Evolutionary conservation across 441 rosid genomes (phyloP).

Genomic region (Hypseocharis bilobata): DNA sequence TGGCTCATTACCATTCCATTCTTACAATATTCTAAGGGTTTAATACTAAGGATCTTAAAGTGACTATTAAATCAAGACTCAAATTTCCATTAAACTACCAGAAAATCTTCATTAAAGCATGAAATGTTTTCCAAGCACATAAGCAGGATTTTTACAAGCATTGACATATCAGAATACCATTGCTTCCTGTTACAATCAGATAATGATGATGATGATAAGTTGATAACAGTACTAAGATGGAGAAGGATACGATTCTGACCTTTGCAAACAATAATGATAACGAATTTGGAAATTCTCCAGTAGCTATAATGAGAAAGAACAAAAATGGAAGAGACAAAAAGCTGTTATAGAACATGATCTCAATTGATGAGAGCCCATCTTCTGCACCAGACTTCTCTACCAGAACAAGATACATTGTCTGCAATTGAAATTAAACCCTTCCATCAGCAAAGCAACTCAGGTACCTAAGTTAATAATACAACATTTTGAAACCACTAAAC

Average conservation of each 20-base stretch:
- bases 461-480: constrained; percentile 1
- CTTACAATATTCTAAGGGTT: background rate
- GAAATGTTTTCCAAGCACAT: background rate
- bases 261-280: constrained; percentile 58
- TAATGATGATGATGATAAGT: background rate
- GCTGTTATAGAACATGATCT: constrained; percentile 93
- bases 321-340: constrained; percentile 80
- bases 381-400: constrained; percentile 95
- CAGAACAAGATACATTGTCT: constrained; percentile 94
- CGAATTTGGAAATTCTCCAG: constrained; percentile 85
- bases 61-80: background rate
- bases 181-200: background rate
- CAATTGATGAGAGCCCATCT: constrained; percentile 81
- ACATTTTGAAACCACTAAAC: background rate
- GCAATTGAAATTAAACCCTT: constrained; percentile 25
- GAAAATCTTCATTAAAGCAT: background rate
- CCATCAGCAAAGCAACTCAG: constrained; percentile 6
- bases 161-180: background rate
- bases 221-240: constrained; percentile 2
- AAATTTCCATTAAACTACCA: no score
- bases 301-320: constrained; percentile 57
- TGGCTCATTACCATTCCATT: background rate
- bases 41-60: background rate
- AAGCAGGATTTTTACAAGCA: background rate
- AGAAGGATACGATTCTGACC: constrained; percentile 41